These are phyloP conservation scores for Conidiobolus coronatus DNA, from an alignment of 371 early-diverging fungal species.

Conservation along the genomic window DNA sequence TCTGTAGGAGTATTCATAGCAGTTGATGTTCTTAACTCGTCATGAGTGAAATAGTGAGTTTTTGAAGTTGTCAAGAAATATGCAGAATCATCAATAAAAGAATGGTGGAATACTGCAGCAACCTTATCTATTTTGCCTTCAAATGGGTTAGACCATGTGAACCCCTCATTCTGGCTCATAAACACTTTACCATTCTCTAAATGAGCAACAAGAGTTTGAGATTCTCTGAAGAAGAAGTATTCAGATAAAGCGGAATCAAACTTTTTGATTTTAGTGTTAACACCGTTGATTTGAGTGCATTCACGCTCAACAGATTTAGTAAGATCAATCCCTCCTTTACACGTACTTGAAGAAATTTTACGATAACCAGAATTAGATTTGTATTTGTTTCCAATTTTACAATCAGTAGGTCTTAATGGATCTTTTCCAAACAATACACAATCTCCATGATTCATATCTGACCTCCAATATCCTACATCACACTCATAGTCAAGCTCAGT, in stretches of 20 bases:
- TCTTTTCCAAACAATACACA: conserved; percentile 39
- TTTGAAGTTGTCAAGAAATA: conserved; percentile 41
- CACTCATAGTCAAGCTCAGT: conserved; percentile 52
- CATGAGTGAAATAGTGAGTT: conserved; percentile 27
- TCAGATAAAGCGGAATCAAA: conserved; percentile 24
- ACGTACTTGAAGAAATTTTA: conserved; percentile 26
- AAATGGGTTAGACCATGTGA: conserved; percentile 24
- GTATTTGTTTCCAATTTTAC: conserved; percentile 24
- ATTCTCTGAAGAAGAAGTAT: conserved; percentile 37
- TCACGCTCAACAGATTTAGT: conserved; percentile 22
- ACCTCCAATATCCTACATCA: conserved; percentile 52
- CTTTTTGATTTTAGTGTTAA: conserved; percentile 8
- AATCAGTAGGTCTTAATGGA: conserved; percentile 34
- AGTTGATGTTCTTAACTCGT: conserved; percentile 38
- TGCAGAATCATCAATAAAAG: conserved; percentile 38
- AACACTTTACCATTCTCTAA: conserved; percentile 27
- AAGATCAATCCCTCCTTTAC: conserved; percentile 38
- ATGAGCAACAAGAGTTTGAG: conserved; percentile 26
- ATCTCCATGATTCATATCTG: conserved; percentile 19
- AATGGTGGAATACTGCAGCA: conserved; percentile 34
- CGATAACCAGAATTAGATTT: conserved; percentile 45
- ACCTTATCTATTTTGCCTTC: conserved; percentile 14
- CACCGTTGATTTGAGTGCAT: conserved; percentile 15
- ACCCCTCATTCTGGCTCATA: conserved; percentile 51
- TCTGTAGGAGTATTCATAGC: conserved; percentile 23